Evolutionary conservation across 306 rosid genomes (phyloP).

Genomic region (Alnus glutinosa): DNA sequence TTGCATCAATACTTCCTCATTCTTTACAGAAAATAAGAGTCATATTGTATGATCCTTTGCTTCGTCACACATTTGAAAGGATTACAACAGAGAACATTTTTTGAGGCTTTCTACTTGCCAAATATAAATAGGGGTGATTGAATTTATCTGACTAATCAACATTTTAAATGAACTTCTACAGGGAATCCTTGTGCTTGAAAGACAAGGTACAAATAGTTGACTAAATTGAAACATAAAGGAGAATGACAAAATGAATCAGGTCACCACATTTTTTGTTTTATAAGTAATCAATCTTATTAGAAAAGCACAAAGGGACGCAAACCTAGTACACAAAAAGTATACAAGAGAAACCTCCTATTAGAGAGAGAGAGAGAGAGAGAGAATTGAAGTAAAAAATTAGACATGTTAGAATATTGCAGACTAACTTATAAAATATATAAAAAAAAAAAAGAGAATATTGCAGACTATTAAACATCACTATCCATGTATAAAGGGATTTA

Average conservation of each 20-base stretch:
- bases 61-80: slow-evolving; percentile 1
- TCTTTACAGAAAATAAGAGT: neutral
- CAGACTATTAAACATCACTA: no score
- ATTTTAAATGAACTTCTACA: neutral
- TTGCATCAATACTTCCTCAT: neutral
- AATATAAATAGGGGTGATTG: neutral
- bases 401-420: no score
- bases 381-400: no score
- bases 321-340: no score
- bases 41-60: neutral
- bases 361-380: no score
- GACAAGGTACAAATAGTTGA: neutral
- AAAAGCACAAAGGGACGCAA: no score
- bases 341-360: no score
- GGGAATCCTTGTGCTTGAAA: neutral
- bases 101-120: neutral
- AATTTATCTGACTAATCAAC: neutral
- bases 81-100: neutral
- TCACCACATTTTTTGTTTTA: neutral
- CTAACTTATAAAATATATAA: no score
- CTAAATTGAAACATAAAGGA: neutral
- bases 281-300: no score
- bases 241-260: neutral
- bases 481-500: no score
- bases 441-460: no score